These are phyloP conservation scores for Sugiyamaella xylanicola DNA, from an alignment of 1,139 yeast genomes.

Conservation along the genomic window DNA sequence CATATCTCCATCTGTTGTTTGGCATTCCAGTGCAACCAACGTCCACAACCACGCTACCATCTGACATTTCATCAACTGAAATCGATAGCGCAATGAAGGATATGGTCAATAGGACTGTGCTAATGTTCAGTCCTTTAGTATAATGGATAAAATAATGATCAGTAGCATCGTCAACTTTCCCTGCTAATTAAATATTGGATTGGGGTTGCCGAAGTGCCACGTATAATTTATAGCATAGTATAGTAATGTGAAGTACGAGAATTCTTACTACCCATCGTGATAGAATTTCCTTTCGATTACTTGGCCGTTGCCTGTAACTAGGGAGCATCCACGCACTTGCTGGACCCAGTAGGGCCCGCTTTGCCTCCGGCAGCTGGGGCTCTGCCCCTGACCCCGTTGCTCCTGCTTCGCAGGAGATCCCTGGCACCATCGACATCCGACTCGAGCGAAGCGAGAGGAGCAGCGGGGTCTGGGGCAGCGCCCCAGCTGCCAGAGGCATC, in stretches of 20 bases:
- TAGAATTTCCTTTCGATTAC: no score
- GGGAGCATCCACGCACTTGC: no score
- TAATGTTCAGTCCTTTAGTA: slow-evolving; percentile 18
- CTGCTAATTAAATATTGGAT: no score
- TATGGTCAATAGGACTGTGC: slow-evolving; percentile 12
- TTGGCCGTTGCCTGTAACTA: no score
- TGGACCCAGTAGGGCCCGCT: no score
- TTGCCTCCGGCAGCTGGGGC: not conserved
- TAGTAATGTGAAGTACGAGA: no score
- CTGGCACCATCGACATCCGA: not conserved
- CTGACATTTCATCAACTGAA: not conserved
- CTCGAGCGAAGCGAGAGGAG: not conserved
- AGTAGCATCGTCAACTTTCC: not conserved
- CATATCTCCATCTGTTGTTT: slow-evolving; percentile 15
- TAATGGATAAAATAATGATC: slow-evolving; percentile 1
- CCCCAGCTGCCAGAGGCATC: not conserved
- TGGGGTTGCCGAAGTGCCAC: no score
- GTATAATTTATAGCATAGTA: no score
- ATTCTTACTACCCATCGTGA: no score
- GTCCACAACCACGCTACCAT: not conserved
- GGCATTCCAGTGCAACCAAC: not conserved
- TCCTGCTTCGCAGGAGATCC: not conserved
- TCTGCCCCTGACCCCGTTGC: not conserved
- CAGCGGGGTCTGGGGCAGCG: no score
- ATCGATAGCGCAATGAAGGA: slow-evolving; percentile 12